Base-by-base conservation (phyloP, 306 rosid genomes). In the Prosopis cineraria region DNA sequence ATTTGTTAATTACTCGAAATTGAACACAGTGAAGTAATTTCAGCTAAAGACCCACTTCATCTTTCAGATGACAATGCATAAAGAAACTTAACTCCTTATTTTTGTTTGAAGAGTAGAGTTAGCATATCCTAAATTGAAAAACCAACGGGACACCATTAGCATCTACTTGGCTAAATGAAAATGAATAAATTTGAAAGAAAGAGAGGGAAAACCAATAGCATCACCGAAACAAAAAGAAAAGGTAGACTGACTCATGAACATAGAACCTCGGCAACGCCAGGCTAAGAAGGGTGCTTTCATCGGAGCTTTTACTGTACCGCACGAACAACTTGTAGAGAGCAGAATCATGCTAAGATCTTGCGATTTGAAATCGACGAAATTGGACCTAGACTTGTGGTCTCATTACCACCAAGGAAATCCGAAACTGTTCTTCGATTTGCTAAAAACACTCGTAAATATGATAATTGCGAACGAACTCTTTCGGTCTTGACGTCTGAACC, bases 181-280 rank as follows among this genome's bases (percentile, higher is more conserved):
- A 73, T 30, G 30, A 10, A 48, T 24, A 6, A 66, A 63, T 41
- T 22, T 37, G 40, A 37, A 4, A 37, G 66, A 71, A 48, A 68
- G 43, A 74, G 70, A 79, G 20, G 50, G 50, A 56, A 53, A 43
- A 63, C 1, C 9, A 70, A 33, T 5, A 6, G 73, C 13, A 22
- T 24, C n/a, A n/a, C n/a, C n/a, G n/a, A n/a, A 40, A 67, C 13
- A 41, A 7, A 27, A 68, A 34, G 40, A 82, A 73, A 56, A 56
- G 25, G 16, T 10, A 56, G 10, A 56, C 63, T 56, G 25, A 56
- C 62, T 55, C 30, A 9, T 22, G 62, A 55, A 55, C 24, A 33
- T 24, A 56, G 63, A 56, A 22, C 31, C 25, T 24, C 33, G 63
- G 33, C 6, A 56, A 1, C 17, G 63, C 33, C 16, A 56, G 33